phyloP scores from a whole-genome alignment of 768 basidiomycete species.

The Kwoniella bestiolae region DNA sequence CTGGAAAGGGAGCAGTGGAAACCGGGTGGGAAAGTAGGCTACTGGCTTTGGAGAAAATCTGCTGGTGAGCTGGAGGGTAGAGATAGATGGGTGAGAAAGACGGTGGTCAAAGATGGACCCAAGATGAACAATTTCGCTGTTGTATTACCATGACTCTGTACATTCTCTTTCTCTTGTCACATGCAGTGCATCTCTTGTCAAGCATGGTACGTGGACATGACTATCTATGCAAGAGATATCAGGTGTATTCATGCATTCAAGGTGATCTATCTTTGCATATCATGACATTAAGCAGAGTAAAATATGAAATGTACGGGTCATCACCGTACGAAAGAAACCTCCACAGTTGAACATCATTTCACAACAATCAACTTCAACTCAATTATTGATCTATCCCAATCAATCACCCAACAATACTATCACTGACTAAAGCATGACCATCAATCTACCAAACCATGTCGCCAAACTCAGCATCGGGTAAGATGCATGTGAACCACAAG shows the following conservation, averaged over 20 bases:
- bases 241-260: background rate
- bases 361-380: background rate
- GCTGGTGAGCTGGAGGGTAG: background rate
- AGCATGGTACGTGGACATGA: no score
- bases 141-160: slow-evolving; percentile 8
- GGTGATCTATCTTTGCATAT: background rate
- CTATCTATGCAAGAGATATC: background rate
- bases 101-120: slow-evolving; percentile 65
- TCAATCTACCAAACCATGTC: background rate
- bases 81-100: slow-evolving; percentile 63
- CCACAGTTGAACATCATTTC: no score
- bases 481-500: no score
- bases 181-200: no score
- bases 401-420: background rate
- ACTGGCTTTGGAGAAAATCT: slow-evolving; percentile 69
- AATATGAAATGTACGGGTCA: no score
- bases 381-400: background rate
- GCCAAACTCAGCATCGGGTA: background rate
- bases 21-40: slow-evolving; percentile 78
- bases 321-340: no score
- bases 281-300: no score
- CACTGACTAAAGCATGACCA: background rate
- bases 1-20: slow-evolving; percentile 68
- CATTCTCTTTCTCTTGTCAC: no score
- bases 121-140: slow-evolving; percentile 76